Percentiles rank a stretch among this genome's conserved stretches.
phyloP scores from a whole-genome alignment of 352 stramenopile genomes.

The Paralagenidium karlingii region DNA sequence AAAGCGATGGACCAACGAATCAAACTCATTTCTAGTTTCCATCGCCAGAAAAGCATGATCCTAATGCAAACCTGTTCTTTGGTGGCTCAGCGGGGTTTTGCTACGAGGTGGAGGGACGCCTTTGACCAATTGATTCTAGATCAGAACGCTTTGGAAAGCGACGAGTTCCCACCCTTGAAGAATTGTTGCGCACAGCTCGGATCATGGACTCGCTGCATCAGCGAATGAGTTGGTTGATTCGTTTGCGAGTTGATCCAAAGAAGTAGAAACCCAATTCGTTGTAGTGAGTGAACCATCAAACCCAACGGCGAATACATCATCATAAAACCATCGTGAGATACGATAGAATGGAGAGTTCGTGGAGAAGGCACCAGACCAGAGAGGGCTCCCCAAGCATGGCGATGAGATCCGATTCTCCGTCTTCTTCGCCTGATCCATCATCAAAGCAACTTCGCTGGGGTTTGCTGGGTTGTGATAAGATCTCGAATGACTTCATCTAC shows the following conservation, averaged over 20 bases:
- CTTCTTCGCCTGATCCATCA: too few relatives aligned
- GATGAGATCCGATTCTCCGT: too few relatives aligned
- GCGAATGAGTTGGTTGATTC: conserved; percentile 32
- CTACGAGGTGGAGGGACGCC: conserved; percentile 65
- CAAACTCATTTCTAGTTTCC: conserved; percentile 30
- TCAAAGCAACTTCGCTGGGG: conserved; percentile 44
- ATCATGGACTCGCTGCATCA: conserved; percentile 69
- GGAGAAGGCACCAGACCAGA: too few relatives aligned
- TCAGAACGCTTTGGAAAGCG: conserved; percentile 20
- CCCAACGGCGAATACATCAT: too few relatives aligned
- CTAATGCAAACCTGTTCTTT: conserved; percentile 29
- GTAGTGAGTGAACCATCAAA: too few relatives aligned
- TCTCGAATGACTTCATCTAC: conserved; percentile 40
- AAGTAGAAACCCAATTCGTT: too few relatives aligned
- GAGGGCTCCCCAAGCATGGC: too few relatives aligned
- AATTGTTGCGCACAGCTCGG: conserved; percentile 42
- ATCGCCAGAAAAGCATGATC: conserved; percentile 8
- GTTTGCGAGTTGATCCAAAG: too few relatives aligned
- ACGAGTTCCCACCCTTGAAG: conserved; percentile 38
- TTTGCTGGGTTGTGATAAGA: conserved; percentile 55
- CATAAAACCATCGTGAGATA: too few relatives aligned
- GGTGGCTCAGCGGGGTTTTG: conserved; percentile 53
- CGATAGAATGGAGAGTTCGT: too few relatives aligned
- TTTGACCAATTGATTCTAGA: conserved; percentile 54
- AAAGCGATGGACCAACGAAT: conserved; percentile 5